Conservation (phyloP, 2,329 filamentous ascomycete genomes). For the Fusarium incarnatum region DNA sequence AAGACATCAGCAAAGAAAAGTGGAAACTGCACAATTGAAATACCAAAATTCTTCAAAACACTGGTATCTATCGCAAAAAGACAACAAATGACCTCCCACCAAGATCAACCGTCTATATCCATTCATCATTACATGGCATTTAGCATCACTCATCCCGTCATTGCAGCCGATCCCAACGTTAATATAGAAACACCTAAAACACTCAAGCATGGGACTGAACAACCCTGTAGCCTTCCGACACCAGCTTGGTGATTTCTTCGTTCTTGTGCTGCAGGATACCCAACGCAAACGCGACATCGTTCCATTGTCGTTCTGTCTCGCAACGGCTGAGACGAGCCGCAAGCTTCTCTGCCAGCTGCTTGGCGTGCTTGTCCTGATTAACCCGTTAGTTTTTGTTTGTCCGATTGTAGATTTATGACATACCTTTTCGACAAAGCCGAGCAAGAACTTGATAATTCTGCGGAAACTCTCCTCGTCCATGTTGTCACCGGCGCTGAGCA, state of each 20-base stretch:
- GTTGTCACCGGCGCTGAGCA: constrained; percentile 83
- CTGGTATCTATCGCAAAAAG: constrained; percentile 38
- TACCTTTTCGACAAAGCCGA: constrained; percentile 98
- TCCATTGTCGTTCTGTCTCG: constrained; percentile 96
- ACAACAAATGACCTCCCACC: constrained; percentile 11
- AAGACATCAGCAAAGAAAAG: constrained; percentile 8
- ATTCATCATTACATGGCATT: constrained; percentile 36
- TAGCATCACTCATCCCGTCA: constrained; percentile 42
- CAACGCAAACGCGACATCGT: constrained; percentile 93
- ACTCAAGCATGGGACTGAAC: constrained; percentile 69
- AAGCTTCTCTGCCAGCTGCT: constrained; percentile 91
- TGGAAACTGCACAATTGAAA: constrained; percentile 24
- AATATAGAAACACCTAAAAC: not conserved
- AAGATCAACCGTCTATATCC: constrained; percentile 38
- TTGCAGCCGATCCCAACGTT: constrained; percentile 35
- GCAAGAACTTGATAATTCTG: constrained; percentile 89
- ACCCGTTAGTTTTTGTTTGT: constrained; percentile 28
- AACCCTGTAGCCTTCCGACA: constrained; percentile 81
- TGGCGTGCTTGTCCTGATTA: constrained; percentile 91
- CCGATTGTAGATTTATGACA: constrained; percentile 40
- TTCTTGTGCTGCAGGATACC: constrained; percentile 93
- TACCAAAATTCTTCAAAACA: constrained; percentile 29
- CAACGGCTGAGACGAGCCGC: constrained; percentile 86
- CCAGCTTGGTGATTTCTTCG: constrained; percentile 83
- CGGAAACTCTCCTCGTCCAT: constrained; percentile 88